These are phyloP conservation scores for Microthlaspi erraticum DNA, from an alignment of 345 rosid genomes.

Conservation along the genomic window DNA sequence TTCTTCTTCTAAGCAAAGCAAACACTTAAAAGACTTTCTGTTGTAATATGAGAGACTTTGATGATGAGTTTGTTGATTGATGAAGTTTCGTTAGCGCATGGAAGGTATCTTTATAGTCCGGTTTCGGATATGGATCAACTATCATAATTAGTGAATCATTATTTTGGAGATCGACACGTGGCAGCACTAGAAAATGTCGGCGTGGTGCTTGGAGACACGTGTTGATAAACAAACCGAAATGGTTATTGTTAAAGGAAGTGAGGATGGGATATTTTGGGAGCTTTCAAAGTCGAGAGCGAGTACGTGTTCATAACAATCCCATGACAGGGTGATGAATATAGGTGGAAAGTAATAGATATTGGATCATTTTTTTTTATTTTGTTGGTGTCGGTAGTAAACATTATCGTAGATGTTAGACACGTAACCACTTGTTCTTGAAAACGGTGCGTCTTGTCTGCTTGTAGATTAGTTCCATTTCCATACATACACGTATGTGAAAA, in stretches of 20 bases:
- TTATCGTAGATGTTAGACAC: slow-evolving; percentile 15
- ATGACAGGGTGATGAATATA: slow-evolving; percentile 28
- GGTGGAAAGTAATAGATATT: slow-evolving; percentile 7
- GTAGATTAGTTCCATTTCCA: background rate
- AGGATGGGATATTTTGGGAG: slow-evolving; percentile 8
- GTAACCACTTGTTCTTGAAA: slow-evolving; percentile 15
- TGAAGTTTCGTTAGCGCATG: slow-evolving; percentile 25
- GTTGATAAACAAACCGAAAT: background rate
- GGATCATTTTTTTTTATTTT: background rate
- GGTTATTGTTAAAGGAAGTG: background rate
- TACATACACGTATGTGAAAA: too few species aligned
- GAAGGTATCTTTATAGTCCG: slow-evolving; percentile 29
- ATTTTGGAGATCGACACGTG: slow-evolving; percentile 9
- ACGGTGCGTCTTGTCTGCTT: slow-evolving; percentile 11
- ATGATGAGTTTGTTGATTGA: slow-evolving; percentile 17
- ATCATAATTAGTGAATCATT: background rate
- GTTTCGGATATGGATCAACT: slow-evolving; percentile 40
- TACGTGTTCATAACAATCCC: slow-evolving; percentile 31
- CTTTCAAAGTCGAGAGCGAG: slow-evolving; percentile 20
- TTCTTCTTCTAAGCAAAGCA: slow-evolving; percentile 13
- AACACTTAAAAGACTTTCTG: slow-evolving; percentile 22
- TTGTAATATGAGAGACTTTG: slow-evolving; percentile 14
- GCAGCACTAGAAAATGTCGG: slow-evolving; percentile 4
- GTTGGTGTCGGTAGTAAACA: slow-evolving; percentile 24
- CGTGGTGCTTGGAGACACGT: slow-evolving; percentile 17